Evolutionary conservation across 163 green algal species (phyloP).

Genomic region (Smithsoniella earleae): DNA sequence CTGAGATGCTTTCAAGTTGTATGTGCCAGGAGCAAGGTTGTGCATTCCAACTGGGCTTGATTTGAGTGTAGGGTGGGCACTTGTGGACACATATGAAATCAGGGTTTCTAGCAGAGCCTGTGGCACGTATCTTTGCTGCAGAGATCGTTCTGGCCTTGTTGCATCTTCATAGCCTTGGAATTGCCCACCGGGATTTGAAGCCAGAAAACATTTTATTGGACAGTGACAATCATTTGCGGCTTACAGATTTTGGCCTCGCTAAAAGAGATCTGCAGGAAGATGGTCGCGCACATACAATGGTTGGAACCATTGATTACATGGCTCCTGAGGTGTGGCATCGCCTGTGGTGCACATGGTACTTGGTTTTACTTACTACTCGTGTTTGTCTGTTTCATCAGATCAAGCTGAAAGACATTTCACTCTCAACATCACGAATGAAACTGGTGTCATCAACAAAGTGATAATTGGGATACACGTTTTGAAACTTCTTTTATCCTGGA

Average conservation of each 20-base stretch:
- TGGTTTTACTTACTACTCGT: neutral
- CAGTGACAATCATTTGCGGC: conserved; percentile 61
- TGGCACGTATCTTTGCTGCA: conserved; percentile 81
- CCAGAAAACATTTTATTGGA: conserved; percentile 96
- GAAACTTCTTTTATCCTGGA: no score
- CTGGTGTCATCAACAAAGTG: no score
- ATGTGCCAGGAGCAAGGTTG: neutral
- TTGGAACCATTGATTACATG: conserved; percentile 98
- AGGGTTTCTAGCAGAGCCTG: conserved; percentile 52
- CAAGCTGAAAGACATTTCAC: neutral
- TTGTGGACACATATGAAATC: conserved; percentile 28
- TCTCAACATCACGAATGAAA: neutral
- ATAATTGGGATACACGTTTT: no score
- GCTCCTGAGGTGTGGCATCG: conserved; percentile 45
- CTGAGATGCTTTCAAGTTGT: no score
- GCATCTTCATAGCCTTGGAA: conserved; percentile 79
- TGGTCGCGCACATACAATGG: conserved; percentile 63
- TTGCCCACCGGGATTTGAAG: conserved; percentile 88
- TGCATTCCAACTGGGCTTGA: neutral
- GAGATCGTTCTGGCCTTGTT: conserved; percentile 88
- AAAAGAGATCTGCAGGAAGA: conserved; percentile 67
- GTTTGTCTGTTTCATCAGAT: conserved; percentile 24
- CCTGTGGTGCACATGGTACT: neutral
- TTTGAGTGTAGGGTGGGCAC: neutral
- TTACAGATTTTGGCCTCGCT: conserved; percentile 96